These are phyloP conservation scores for Zymoseptoria ardabiliae DNA, from an alignment of 2,329 filamentous ascomycete species.

Conservation along the genomic window DNA sequence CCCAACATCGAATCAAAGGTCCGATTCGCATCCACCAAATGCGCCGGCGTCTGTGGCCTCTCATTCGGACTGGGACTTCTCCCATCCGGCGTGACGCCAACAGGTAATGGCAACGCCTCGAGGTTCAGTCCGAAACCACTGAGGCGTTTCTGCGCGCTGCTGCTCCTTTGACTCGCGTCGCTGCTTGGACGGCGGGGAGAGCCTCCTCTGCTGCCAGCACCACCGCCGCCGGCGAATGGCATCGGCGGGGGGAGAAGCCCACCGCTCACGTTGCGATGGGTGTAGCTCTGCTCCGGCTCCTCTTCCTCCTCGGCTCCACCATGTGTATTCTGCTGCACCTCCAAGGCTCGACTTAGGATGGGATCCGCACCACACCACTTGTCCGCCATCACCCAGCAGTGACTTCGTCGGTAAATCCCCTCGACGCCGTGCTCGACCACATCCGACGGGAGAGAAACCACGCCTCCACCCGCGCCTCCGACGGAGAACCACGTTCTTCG, in stretches of 20 bases:
- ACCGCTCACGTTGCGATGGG: conserved; percentile 2
- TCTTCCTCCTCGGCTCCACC: conserved; percentile 1
- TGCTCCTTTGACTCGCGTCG: conserved; percentile 11
- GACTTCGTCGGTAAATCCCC: conserved; percentile 59
- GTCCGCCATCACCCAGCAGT: conserved; percentile 60
- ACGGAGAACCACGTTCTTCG: conserved; percentile 65
- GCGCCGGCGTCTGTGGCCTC: conserved; percentile 23
- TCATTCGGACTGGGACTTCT: conserved; percentile 15
- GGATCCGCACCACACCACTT: conserved; percentile 48
- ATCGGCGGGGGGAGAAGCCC: conserved; percentile 16
- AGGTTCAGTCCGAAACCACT: conserved; percentile 41
- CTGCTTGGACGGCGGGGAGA: conserved; percentile 14
- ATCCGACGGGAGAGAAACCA: conserved; percentile 57
- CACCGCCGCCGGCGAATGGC: not conserved
- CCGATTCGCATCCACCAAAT: conserved; percentile 33
- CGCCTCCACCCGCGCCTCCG: conserved; percentile 52
- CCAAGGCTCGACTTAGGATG: conserved; percentile 25
- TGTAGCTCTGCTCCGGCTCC: conserved; percentile 4
- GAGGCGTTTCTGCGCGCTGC: conserved; percentile 29
- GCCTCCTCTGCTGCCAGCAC: not conserved
- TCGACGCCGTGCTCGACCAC: conserved; percentile 60
- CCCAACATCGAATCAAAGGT: conserved; percentile 45
- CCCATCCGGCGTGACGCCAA: conserved; percentile 34
- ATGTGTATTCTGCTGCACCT: conserved; percentile 14
- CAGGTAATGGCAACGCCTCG: conserved; percentile 41